Percentiles rank a stretch among this genome's conserved stretches.
Evolutionary conservation across 345 rosid species (phyloP).

Genomic region (Camelina hispida): DNA sequence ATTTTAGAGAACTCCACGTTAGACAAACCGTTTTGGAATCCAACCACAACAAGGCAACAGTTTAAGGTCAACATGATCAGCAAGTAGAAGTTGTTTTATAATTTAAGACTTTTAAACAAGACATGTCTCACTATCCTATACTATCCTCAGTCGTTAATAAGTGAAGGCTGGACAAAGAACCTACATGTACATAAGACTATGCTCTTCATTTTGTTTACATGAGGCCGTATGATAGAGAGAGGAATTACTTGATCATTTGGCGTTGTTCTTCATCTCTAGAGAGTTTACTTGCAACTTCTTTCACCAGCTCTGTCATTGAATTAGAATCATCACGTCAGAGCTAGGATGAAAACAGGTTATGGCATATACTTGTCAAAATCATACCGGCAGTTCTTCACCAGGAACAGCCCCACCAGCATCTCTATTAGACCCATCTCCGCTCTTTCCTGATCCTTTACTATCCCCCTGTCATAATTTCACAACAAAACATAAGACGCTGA

Average conservation of each 20-base stretch:
- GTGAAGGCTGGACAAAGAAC: slow-evolving; percentile 26
- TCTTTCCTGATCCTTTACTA: slow-evolving; percentile 69
- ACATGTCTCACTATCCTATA: background rate
- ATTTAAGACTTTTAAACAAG: background rate
- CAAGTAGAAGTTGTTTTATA: background rate
- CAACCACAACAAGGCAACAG: background rate
- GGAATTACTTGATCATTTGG: slow-evolving; percentile 41
- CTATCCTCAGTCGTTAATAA: slow-evolving; percentile 3
- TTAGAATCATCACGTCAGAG: background rate
- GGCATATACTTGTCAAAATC: slow-evolving; percentile 4
- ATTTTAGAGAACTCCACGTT: slow-evolving; percentile 5
- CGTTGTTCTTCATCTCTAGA: slow-evolving; percentile 33
- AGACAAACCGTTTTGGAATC: slow-evolving; percentile 6
- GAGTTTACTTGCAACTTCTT: slow-evolving; percentile 29
- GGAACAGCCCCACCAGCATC: slow-evolving; percentile 57
- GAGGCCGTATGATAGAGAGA: slow-evolving; percentile 30
- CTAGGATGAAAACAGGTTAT: background rate
- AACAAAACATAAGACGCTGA: slow-evolving; percentile 9
- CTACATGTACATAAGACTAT: slow-evolving; percentile 34
- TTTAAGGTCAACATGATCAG: background rate
- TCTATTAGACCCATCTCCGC: slow-evolving; percentile 66
- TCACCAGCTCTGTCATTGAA: slow-evolving; percentile 43
- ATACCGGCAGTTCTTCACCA: slow-evolving; percentile 63
- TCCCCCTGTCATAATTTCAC: slow-evolving; percentile 60
- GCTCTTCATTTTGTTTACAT: slow-evolving; percentile 31